Conservation (phyloP, 331 rosid species). For the Spiraea crenata region DNA sequence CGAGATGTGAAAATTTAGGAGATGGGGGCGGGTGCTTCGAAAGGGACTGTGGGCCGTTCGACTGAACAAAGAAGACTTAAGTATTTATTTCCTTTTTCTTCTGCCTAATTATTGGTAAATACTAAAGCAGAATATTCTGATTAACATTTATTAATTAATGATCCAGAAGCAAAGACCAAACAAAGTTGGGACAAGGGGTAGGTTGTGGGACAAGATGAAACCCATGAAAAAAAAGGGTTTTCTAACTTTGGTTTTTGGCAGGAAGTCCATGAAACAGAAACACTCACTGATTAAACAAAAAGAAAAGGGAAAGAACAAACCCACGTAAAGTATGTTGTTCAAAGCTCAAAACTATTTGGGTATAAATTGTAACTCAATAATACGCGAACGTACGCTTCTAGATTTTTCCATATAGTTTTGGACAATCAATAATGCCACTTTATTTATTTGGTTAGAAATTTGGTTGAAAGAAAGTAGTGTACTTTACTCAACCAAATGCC, state of each 20-base stretch:
- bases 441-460: background rate
- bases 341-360: too few relatives aligned
- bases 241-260: background rate
- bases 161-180: background rate
- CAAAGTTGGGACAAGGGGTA: background rate
- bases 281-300: background rate
- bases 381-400: too few relatives aligned
- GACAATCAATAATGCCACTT: background rate
- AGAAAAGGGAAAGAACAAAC: background rate
- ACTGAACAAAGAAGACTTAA: too few relatives aligned
- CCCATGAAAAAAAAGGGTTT: conserved; percentile 11
- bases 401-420: too few relatives aligned
- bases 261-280: background rate
- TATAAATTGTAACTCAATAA: too few relatives aligned
- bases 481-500: background rate
- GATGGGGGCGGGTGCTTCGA: background rate
- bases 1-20: background rate
- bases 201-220: conserved; percentile 8
- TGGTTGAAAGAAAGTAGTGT: background rate
- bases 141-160: too few relatives aligned
- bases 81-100: too few relatives aligned
- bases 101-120: too few relatives aligned
- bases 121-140: too few relatives aligned
- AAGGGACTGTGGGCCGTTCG: background rate
- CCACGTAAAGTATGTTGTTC: background rate